Evolutionary conservation across 306 rosid genomes (phyloP), one percentile per base, ranked within the genome.

Genomic region (Amphicarpaea edgeworthii): DNA sequence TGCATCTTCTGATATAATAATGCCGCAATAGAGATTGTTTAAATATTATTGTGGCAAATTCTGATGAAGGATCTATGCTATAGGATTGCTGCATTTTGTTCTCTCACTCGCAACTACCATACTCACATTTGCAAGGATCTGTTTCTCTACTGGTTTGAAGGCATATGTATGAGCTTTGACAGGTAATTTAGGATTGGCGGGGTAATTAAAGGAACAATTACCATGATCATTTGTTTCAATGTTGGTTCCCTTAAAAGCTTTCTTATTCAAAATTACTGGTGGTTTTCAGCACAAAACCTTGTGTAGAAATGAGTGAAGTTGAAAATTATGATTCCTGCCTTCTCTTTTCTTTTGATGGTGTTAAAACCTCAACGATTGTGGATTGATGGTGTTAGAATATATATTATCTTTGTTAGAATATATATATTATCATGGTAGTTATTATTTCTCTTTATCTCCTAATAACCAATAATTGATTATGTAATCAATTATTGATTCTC

Each of bases 21-120:
- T 26, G 16, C 43, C 54, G 32, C 72, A 34, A 62, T 82, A 38
- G 43, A 43, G 43, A 37, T 19, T 73, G 7, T 61, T 77, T 68
- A 60, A 43, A 61, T 68, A 51, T 78, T 41, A 21, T 71, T n/a
- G 49, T 78, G 45, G n/a, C 57, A 59, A 65, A 58, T 49, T 70
- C 71, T 79, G 64, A 79, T 34, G 45, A 40, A 72, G 64, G 69
- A 74, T 76, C 47, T 84, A 24, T 80, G 70, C 66, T 63, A 30
- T 87, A 91, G 98, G 98, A 79, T 62, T 86, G 94, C 97, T 74
- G 83, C 90, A 58, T 88, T 94, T 78, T 90, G 97, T 84, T 79
- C 40, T 82, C 90, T 94, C 46, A 84, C 72, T 75, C 91, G 80
- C 75, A 86, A 87, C 79, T 88, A 87, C 86, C 83, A 81, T 78